A percentile compares a stretch with the other conserved stretches of the same genome.
Evolutionary conservation across 179 eudicot species (phyloP).

Genomic region (Drosera spatulata): DNA sequence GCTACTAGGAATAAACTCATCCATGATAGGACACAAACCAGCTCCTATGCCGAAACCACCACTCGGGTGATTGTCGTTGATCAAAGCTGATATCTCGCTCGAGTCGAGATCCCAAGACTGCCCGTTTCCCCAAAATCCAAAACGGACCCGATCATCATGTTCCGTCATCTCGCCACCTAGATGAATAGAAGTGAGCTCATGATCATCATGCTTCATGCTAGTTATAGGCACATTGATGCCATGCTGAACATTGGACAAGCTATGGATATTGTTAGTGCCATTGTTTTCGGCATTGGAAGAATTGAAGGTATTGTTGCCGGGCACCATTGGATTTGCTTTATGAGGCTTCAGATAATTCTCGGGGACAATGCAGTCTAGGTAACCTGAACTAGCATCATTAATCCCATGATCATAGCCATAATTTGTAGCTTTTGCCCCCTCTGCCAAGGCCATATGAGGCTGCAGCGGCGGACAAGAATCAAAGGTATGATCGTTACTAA

Average conservation of each 20-base stretch:
- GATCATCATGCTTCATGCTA: no score
- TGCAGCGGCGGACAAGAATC: conserved; percentile 5
- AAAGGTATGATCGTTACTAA: not conserved
- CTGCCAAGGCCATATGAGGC: not conserved
- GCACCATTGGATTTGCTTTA: not conserved
- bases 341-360: conserved; percentile 61
- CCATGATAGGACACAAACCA: conserved; percentile 12
- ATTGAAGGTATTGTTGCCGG: not conserved
- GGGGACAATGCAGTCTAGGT: conserved; percentile 71
- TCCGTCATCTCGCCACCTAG: not conserved
- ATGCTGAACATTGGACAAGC: conserved; percentile 2
- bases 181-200: no score
- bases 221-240: not conserved
- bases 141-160: not conserved
- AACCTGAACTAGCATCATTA: conserved; percentile 49
- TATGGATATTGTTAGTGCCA: not conserved
- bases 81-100: conserved; percentile 29
- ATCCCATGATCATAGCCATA: conserved; percentile 9
- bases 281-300: conserved; percentile 6
- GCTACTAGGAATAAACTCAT: conserved; percentile 6
- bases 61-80: conserved; percentile 17
- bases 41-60: conserved; percentile 19
- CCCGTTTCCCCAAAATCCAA: conserved; percentile 19
- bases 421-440: not conserved
- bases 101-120: conserved; percentile 28